A percentile compares a stretch with the other conserved stretches of the same genome.
Conservation (phyloP, 225 moss, liverwort and hornwort species). For the Climacium dendroides region DNA sequence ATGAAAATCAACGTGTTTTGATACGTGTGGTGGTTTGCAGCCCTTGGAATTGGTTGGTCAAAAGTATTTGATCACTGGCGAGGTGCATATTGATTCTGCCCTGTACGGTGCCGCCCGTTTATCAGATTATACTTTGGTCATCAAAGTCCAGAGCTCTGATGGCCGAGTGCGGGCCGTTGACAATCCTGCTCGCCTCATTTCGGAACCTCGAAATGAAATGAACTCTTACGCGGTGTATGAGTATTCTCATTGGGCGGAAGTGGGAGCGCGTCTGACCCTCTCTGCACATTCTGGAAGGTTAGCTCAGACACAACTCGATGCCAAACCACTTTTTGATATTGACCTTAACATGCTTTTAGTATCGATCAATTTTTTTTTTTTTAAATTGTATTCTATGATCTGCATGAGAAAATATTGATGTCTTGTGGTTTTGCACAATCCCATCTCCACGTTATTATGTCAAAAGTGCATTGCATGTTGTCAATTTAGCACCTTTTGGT, state of each 20-base stretch:
- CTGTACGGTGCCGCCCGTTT: constrained; percentile 19
- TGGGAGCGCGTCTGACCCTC: constrained; percentile 53
- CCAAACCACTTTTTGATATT: neutral
- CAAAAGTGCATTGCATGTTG: neutral
- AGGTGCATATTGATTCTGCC: constrained; percentile 59
- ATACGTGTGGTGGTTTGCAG: constrained; percentile 16
- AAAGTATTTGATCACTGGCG: constrained; percentile 67
- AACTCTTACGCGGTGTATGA: constrained; percentile 54
- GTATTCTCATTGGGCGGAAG: constrained; percentile 79
- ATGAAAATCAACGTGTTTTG: neutral
- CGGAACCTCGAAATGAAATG: constrained; percentile 33
- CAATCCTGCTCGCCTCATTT: constrained; percentile 54
- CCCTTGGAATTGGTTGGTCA: constrained; percentile 50
- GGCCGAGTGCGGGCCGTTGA: constrained; percentile 37
- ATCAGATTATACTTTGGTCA: constrained; percentile 30
- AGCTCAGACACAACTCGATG: neutral
- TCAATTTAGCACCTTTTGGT: neutral
- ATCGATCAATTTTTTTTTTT: neutral
- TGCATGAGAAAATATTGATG: neutral
- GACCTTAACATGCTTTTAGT: neutral
- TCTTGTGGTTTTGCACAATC: neutral
- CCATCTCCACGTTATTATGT: neutral
- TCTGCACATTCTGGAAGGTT: constrained; percentile 51
- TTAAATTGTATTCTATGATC: neutral
- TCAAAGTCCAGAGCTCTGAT: constrained; percentile 52